Base-by-base conservation (phyloP, 148 eudicot species). In the Heliosperma pusillum region DNA sequence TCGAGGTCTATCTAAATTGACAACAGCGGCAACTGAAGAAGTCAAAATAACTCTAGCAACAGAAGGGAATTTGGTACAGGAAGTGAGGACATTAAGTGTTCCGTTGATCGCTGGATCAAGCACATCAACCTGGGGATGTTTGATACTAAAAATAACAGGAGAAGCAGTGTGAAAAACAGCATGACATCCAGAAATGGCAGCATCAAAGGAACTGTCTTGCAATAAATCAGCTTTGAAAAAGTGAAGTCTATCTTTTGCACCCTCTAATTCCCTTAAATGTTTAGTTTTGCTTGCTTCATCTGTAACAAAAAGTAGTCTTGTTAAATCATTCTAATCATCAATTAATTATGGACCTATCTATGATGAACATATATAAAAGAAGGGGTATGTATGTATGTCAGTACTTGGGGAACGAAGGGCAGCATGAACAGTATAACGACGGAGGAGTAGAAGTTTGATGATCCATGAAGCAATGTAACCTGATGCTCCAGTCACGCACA, bases 81-180 rank as follows among this genome's bases (percentile, higher is more conserved):
- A 85, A 0, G 45, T 68, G 8, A 90, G 91, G 60, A 90, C 89
- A 79, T 89, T 89, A 12, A 89, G 86, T 15, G 93, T 89, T 57
- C 93, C 93, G 79, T 89, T 89, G 7, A 90, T 40, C 3, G 91
- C 89, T 16, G 91, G 94, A 82, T 88, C 91, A 76, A 90, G 78
- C 33, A 90, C 44, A 45, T 90, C 94, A 30, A 71, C 62, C 74
- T 53, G 74, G 13, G 74, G 74, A 25, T 71, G 25, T 0, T 17
- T 4, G 24, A 71, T 11, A 7, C 7, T 56, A 47, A 53, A 56
- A 71, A 25, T 25, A 2, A 71, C 61, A 24, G 74, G 74, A 29
- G 74, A 71, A 26, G 74, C 74, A 9, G 74, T 71, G 61, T 71
- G 74, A 15, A 71, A 71, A 71, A 71, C 74, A 29, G 42, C 74